A percentile compares a stretch with the other conserved stretches of the same genome.
phyloP scores from a whole-genome alignment of 106 monocot species.

The Cymbidium sinense region DNA sequence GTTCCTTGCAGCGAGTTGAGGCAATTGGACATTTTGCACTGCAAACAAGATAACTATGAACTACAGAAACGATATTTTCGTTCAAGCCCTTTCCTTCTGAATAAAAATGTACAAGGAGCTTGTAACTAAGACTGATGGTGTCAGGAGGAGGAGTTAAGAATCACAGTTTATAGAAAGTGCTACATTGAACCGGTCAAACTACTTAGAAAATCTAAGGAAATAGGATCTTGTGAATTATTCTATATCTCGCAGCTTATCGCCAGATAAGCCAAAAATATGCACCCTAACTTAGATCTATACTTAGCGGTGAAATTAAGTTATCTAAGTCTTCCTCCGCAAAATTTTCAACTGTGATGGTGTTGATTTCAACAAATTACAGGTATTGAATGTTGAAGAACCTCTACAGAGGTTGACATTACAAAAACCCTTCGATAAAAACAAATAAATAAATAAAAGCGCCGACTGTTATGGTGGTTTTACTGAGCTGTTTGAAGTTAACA shows the following conservation, averaged over 20 bases:
- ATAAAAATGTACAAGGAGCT: slow-evolving; percentile 2
- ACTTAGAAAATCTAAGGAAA: not conserved
- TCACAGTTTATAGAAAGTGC: not conserved
- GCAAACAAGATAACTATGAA: slow-evolving; percentile 17
- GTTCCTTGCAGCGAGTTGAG: slow-evolving; percentile 40
- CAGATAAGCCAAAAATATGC: not conserved
- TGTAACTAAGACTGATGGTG: not conserved
- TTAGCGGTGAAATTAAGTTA: not conserved
- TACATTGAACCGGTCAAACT: not conserved
- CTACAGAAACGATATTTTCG: slow-evolving; percentile 1
- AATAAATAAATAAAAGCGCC: not conserved
- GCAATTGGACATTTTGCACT: slow-evolving; percentile 71
- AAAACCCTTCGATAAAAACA: not conserved
- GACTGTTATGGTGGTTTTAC: not conserved
- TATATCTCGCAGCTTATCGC: not conserved
- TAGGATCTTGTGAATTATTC: not conserved
- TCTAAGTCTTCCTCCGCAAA: not conserved
- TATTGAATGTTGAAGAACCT: not conserved
- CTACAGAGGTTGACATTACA: not conserved
- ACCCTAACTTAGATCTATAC: not conserved
- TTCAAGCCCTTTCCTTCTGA: not conserved
- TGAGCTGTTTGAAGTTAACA: not conserved
- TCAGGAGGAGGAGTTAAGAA: not conserved
- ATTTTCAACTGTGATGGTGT: not conserved
- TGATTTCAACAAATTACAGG: not conserved